These are phyloP conservation scores for Rhizopus microsporus DNA, from an alignment of 371 early-diverging fungal genomes.

Conservation along the genomic window DNA sequence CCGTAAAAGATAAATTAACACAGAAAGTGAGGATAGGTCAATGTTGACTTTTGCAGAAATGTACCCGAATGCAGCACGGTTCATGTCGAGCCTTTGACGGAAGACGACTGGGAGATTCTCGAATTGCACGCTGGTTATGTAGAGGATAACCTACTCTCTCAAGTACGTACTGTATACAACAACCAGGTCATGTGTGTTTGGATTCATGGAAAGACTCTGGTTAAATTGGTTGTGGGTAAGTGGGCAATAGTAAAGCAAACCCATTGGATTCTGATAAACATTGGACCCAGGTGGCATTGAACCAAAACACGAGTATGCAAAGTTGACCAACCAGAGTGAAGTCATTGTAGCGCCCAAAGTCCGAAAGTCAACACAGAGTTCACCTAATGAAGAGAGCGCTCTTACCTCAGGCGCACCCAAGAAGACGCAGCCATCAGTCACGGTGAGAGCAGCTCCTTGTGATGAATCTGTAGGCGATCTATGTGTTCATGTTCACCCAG, in stretches of 20 bases:
- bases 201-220: conserved; percentile 67
- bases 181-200: conserved; percentile 74
- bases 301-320: conserved; percentile 58
- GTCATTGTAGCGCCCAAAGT: conserved; percentile 83
- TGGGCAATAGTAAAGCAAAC: background rate
- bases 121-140: conserved; percentile 82
- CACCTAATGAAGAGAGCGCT: conserved; percentile 7
- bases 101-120: conserved; percentile 90
- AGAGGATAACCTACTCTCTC: conserved; percentile 77
- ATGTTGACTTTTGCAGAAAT: conserved; percentile 63
- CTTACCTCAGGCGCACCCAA: background rate
- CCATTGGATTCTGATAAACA: background rate
- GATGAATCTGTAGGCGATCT: background rate
- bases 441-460: conserved; percentile 2
- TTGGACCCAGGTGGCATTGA: conserved; percentile 53
- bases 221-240: conserved; percentile 58
- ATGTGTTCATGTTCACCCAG: conserved; percentile 22
- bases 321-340: conserved; percentile 69
- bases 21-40: conserved; percentile 43
- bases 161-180: conserved; percentile 69
- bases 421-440: conserved; percentile 13
- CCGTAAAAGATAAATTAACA: background rate
- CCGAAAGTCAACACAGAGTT: conserved; percentile 22
- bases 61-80: conserved; percentile 65
- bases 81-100: conserved; percentile 75